Evolutionary conservation across 1,139 yeast genomes (phyloP).

Genomic region (Kodamaea arcana): DNA sequence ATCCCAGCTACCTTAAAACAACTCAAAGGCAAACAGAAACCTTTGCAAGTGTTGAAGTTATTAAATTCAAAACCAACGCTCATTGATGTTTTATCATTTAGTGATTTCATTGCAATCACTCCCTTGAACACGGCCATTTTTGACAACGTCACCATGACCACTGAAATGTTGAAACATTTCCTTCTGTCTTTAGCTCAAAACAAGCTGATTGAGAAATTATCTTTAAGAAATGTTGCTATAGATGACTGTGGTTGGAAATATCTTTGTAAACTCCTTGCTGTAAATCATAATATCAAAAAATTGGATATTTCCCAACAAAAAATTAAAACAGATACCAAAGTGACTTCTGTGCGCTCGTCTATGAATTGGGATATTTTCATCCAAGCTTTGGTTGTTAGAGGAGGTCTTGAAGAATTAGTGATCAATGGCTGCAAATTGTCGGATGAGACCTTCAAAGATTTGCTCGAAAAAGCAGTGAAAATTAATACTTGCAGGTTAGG

Average conservation of each 20-base stretch:
- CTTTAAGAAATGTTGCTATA: conserved; percentile 74
- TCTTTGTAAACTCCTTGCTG: conserved; percentile 66
- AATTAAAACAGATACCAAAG: conserved; percentile 48
- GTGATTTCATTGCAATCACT: conserved; percentile 81
- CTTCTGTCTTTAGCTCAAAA: conserved; percentile 60
- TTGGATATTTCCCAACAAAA: conserved; percentile 80
- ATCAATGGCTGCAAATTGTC: conserved; percentile 74
- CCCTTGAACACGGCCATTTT: conserved; percentile 76
- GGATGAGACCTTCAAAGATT: conserved; percentile 44
- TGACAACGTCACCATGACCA: conserved; percentile 76
- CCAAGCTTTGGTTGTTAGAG: conserved; percentile 51
- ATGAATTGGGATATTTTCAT: conserved; percentile 78
- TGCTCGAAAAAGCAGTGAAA: conserved; percentile 52
- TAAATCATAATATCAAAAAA: conserved; percentile 55
- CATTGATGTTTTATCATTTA: conserved; percentile 81
- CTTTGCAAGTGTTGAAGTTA: conserved; percentile 71
- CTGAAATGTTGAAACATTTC: conserved; percentile 74
- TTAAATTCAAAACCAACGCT: conserved; percentile 88
- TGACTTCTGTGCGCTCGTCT: conserved; percentile 48
- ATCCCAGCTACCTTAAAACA: conserved; percentile 89
- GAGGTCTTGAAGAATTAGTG: conserved; percentile 79
- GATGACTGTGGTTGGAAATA: conserved; percentile 69
- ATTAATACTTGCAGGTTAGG: conserved; percentile 67
- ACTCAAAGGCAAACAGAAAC: conserved; percentile 68
- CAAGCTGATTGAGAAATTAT: conserved; percentile 59